Conservation (phyloP, 257 asterid genomes). For the Nicotiana tabacum region DNA sequence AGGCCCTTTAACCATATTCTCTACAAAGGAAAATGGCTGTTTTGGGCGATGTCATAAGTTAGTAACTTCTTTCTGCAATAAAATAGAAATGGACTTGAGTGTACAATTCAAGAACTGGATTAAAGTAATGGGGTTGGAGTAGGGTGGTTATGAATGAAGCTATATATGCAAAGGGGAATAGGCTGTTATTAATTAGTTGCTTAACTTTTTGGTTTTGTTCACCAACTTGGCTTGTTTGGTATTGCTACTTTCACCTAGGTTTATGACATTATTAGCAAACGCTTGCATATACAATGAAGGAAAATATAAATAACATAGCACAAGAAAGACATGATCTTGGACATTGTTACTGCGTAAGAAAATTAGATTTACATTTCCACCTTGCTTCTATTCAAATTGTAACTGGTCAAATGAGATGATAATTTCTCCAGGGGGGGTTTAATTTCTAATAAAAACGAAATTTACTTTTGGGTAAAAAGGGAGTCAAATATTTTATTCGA, state of each 20-base stretch:
- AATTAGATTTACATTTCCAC: not conserved
- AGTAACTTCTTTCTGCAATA: not conserved
- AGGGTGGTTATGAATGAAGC: constrained; percentile 38
- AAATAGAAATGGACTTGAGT: not conserved
- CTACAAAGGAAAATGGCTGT: constrained; percentile 4
- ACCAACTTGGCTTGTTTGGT: constrained; percentile 41
- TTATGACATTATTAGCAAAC: not conserved
- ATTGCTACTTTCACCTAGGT: constrained; percentile 22
- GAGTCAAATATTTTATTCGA: too few species aligned
- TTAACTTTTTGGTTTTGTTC: constrained; percentile 39
- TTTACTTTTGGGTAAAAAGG: too few species aligned
- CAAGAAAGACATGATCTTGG: not conserved
- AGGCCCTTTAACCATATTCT: constrained; percentile 40
- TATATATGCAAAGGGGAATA: not conserved
- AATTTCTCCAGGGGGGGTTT: constrained; percentile 33
- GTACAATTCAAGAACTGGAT: not conserved
- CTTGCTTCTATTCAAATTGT: too few species aligned
- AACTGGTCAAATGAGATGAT: too few species aligned
- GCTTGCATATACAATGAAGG: not conserved
- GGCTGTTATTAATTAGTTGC: not conserved
- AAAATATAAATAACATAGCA: not conserved
- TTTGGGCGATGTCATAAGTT: not conserved
- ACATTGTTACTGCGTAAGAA: not conserved
- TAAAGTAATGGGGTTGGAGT: not conserved
- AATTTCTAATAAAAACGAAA: too few species aligned